Evolutionary conservation across 257 asterid genomes (phyloP).

Genomic region (Catharanthus roseus): DNA sequence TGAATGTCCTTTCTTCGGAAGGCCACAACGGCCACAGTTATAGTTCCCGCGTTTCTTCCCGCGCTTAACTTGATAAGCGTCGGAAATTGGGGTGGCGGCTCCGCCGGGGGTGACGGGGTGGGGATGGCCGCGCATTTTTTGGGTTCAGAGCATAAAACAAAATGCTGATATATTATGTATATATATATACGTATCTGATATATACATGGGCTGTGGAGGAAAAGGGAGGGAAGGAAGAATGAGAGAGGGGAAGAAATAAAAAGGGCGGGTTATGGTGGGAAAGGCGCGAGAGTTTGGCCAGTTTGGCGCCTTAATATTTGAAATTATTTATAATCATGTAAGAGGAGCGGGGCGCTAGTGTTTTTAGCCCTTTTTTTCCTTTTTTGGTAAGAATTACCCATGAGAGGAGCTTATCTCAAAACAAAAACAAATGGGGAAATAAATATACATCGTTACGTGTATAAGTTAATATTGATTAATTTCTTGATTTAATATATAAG

Average conservation of each 20-base stretch:
- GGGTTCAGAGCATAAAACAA: slow-evolving; percentile 3
- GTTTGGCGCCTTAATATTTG: slow-evolving; percentile 64
- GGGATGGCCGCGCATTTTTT: slow-evolving; percentile 57
- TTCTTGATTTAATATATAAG: too few relatives aligned
- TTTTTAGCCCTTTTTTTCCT: background rate
- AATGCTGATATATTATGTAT: background rate
- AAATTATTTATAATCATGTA: slow-evolving; percentile 6
- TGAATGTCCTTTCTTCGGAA: slow-evolving; percentile 77
- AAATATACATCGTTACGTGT: too few relatives aligned
- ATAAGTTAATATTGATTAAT: too few relatives aligned
- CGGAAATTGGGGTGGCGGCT: slow-evolving; percentile 66
- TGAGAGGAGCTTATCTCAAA: too few relatives aligned
- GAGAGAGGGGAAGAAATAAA: slow-evolving; percentile 34
- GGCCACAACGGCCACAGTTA: slow-evolving; percentile 90
- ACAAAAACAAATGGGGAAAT: too few relatives aligned
- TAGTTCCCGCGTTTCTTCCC: slow-evolving; percentile 75
- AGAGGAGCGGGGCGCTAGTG: background rate
- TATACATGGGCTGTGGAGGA: background rate
- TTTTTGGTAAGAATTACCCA: too few relatives aligned
- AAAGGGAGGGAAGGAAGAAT: background rate
- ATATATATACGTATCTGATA: background rate
- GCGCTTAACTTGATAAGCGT: slow-evolving; percentile 34
- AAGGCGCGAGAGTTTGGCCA: slow-evolving; percentile 54
- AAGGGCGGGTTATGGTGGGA: slow-evolving; percentile 35
- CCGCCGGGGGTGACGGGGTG: slow-evolving; percentile 53